phyloP scores from a whole-genome alignment of 306 rosid species.

The Pyrus betulifolia region DNA sequence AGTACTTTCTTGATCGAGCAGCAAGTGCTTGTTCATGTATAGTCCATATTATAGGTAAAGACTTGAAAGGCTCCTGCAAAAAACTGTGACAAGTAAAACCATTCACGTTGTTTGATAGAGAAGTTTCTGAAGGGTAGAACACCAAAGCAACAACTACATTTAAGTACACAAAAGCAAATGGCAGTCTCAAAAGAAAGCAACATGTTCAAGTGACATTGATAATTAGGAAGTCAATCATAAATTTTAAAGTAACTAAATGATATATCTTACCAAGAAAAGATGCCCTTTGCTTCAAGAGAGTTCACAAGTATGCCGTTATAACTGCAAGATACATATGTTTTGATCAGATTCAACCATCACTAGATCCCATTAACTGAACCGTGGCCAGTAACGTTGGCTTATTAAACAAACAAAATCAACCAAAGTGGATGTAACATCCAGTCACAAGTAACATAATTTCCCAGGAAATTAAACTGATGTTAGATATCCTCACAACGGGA shows the following conservation, averaged over 20 bases:
- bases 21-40: constrained; percentile 75
- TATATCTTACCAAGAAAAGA: constrained; percentile 76
- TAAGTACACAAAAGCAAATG: not conserved
- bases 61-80: constrained; percentile 95
- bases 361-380: not conserved
- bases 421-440: not conserved
- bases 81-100: constrained; percentile 72
- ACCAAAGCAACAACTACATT: not conserved
- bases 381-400: not conserved
- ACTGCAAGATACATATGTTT: constrained; percentile 42
- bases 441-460: not conserved
- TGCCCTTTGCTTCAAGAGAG: constrained; percentile 64
- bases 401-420: not conserved
- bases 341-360: constrained; percentile 22
- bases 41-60: constrained; percentile 81
- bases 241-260: constrained; percentile 8
- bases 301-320: constrained; percentile 73
- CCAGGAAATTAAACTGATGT: not conserved
- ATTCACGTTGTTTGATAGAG: constrained; percentile 36
- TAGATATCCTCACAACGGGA: not conserved
- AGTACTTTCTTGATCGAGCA: constrained; percentile 56
- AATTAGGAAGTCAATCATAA: constrained; percentile 4
- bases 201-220: constrained; percentile 11
- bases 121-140: constrained; percentile 6
- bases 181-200: not conserved